Percentiles rank a stretch among this genome's conserved stretches.
These are phyloP conservation scores for Suillus subaureus DNA, from an alignment of 768 basidiomycete genomes.

Conservation along the genomic window DNA sequence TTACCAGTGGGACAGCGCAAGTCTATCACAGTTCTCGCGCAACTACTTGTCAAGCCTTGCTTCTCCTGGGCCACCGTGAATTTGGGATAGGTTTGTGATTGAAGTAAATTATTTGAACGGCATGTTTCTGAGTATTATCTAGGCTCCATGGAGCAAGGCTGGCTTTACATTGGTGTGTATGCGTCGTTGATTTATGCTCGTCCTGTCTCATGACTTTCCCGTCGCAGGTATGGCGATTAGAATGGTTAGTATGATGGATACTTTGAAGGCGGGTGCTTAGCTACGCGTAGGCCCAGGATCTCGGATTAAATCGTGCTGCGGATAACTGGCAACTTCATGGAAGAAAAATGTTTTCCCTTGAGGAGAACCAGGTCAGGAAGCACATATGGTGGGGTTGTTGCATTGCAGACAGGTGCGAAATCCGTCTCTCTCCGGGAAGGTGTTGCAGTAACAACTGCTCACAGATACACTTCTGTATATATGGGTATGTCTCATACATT, in stretches of 20 bases:
- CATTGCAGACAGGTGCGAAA: conserved; percentile 64
- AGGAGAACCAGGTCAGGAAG: conserved; percentile 70
- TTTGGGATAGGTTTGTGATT: conserved; percentile 70
- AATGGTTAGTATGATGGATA: conserved; percentile 49
- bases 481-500: conserved; percentile 49
- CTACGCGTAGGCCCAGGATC: conserved; percentile 64
- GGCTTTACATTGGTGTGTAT: conserved; percentile 72
- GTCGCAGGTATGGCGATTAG: conserved; percentile 67
- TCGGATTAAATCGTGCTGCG: conserved; percentile 80
- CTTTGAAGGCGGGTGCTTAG: conserved; percentile 7
- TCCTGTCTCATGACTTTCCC: conserved; percentile 10
- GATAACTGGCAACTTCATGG: conserved; percentile 72
- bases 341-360: conserved; percentile 57
- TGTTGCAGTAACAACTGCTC: conserved; percentile 11
- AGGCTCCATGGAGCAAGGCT: conserved; percentile 79
- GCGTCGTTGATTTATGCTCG: not conserved
- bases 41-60: conserved; percentile 78
- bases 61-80: conserved; percentile 81
- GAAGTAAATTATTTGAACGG: not conserved
- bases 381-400: conserved; percentile 84
- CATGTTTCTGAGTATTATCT: conserved; percentile 16
- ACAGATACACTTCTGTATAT: conserved; percentile 71
- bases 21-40: conserved; percentile 68
- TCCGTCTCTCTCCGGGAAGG: conserved; percentile 10
- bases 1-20: conserved; percentile 43